A percentile compares a stretch with the other conserved stretches of the same genome.
These are phyloP conservation scores for Cystofilobasidium ferigula DNA, from an alignment of 768 basidiomycete genomes.

Conservation along the genomic window DNA sequence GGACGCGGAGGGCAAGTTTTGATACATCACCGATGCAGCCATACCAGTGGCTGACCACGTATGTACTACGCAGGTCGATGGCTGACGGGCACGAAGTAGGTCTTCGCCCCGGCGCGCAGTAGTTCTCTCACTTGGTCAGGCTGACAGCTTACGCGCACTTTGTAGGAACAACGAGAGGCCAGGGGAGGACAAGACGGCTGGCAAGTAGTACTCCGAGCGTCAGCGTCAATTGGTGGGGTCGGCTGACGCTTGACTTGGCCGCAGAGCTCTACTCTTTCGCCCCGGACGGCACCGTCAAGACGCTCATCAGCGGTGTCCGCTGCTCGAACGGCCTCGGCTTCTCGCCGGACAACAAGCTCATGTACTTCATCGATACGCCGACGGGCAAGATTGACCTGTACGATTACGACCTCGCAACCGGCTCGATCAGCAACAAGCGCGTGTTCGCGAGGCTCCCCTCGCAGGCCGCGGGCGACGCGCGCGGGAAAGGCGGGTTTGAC, in stretches of 20 bases:
- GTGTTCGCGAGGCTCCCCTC: slow-evolving; percentile 36
- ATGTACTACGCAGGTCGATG: not conserved
- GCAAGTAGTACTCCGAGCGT: too few relatives aligned
- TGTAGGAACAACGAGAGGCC: not conserved
- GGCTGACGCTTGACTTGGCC: not conserved
- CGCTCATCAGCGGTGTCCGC: not conserved
- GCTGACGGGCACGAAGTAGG: not conserved
- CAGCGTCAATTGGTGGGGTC: not conserved
- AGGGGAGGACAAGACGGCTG: not conserved
- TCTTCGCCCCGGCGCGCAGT: too few relatives aligned
- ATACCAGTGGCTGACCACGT: too few relatives aligned
- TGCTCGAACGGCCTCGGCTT: slow-evolving; percentile 18
- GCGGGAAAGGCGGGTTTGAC: slow-evolving; percentile 10
- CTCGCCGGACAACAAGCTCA: slow-evolving; percentile 30
- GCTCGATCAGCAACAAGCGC: slow-evolving; percentile 50
- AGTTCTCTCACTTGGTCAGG: too few relatives aligned
- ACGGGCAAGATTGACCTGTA: slow-evolving; percentile 56
- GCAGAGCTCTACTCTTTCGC: not conserved
- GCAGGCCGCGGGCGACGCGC: not conserved
- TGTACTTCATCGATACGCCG: slow-evolving; percentile 58
- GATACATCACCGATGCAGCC: too few relatives aligned
- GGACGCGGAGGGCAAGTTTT: not conserved
- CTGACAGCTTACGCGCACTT: too few relatives aligned
- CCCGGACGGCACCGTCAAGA: not conserved
- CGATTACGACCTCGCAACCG: slow-evolving; percentile 49